Evolutionary conservation across 495 filamentous ascomycete genomes (phyloP).

Genomic region (Tuber microsphaerosporum): DNA sequence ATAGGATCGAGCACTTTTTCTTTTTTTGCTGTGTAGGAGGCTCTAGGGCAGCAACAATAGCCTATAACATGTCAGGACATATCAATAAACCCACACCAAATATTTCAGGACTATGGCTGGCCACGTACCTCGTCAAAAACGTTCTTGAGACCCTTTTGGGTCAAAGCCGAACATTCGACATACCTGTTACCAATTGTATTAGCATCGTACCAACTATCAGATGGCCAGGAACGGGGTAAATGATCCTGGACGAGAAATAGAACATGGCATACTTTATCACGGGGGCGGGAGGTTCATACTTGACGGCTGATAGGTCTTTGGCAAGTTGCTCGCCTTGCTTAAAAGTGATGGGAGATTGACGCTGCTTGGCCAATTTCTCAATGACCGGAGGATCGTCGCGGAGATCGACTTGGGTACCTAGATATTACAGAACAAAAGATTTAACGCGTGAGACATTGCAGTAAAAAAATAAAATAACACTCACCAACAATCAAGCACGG

Average conservation of each 20-base stretch:
- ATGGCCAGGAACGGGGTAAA: neutral
- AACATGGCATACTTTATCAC: conserved; percentile 33
- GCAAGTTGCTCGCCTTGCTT: conserved; percentile 95
- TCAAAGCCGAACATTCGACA: conserved; percentile 94
- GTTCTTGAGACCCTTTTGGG: conserved; percentile 97
- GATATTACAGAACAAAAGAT: neutral
- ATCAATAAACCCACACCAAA: neutral
- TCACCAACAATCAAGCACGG: conserved; percentile 90
- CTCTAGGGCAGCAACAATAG: conserved; percentile 82
- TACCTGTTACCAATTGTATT: conserved; percentile 47
- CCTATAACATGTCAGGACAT: conserved; percentile 46
- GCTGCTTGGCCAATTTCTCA: conserved; percentile 88
- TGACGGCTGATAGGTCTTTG: conserved; percentile 88
- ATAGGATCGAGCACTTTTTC: conserved; percentile 35
- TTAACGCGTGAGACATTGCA: conserved; percentile 1
- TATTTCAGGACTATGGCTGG: neutral
- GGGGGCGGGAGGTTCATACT: conserved; percentile 45
- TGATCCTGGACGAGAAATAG: conserved; percentile 13
- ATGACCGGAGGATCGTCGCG: conserved; percentile 79
- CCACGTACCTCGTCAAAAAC: conserved; percentile 90
- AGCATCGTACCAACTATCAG: neutral
- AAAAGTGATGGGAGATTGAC: conserved; percentile 83
- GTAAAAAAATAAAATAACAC: neutral
- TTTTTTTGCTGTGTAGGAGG: conserved; percentile 52
- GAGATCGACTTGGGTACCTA: conserved; percentile 82